Evolutionary conservation across 164 flowering plant genomes (phyloP).

Genomic region (Warburgia ugandensis): DNA sequence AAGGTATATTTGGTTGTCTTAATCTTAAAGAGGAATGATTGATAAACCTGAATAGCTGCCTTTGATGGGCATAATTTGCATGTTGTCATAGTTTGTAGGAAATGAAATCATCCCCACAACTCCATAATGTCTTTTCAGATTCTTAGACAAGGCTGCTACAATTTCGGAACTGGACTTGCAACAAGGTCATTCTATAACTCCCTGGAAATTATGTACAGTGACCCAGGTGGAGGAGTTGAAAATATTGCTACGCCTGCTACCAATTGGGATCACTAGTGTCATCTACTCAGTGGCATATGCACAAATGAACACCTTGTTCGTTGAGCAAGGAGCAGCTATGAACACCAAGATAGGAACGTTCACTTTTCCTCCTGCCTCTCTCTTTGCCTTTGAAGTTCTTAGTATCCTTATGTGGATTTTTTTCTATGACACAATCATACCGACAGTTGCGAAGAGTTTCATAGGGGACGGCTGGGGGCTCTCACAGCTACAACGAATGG

Average conservation of each 20-base stretch:
- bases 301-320: constrained; percentile 39
- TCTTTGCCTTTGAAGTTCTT: constrained; percentile 33
- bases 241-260: constrained; percentile 26
- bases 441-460: constrained; percentile 18
- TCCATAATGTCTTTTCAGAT: constrained; percentile 15
- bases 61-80: neutral
- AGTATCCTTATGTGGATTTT: constrained; percentile 32
- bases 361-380: constrained; percentile 38
- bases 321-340: constrained; percentile 36
- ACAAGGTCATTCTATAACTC: constrained; percentile 19
- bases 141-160: constrained; percentile 38
- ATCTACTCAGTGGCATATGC: constrained; percentile 29
- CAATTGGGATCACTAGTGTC: constrained; percentile 35
- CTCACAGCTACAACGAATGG: constrained; percentile 38
- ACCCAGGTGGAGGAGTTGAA: constrained; percentile 42
- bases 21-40: too few species aligned
- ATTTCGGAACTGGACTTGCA: constrained; percentile 12
- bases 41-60: too few species aligned
- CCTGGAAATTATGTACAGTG: constrained; percentile 37
- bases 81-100: too few species aligned
- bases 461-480: constrained; percentile 27
- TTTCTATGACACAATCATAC: constrained; percentile 22
- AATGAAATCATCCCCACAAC: too few species aligned
- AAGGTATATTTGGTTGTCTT: too few species aligned
- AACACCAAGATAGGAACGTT: constrained; percentile 27